Base-by-base conservation (phyloP, 495 filamentous ascomycete species). In the Neurospora sp. region DNA sequence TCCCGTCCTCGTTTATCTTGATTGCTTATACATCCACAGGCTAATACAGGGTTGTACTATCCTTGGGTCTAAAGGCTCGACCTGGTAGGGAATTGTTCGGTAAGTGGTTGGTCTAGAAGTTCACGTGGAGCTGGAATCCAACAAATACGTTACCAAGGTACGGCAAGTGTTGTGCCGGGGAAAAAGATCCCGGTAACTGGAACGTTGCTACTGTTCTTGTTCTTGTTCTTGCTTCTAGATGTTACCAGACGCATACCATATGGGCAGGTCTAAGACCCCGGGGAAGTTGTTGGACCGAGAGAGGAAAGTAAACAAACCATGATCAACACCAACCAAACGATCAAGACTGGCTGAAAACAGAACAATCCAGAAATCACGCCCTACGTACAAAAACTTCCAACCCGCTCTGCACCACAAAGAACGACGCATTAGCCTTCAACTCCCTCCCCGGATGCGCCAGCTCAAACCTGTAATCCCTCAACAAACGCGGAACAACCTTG, bases 351-450 rank as follows among this genome's bases (percentile, higher is more conserved):
- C 42, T n/a, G 19, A n/a, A 9, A 45, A 9, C 19, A 6, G 7
- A 10, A 8, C 37, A 38, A 38, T 5, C 34, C 19, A 4, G 11
- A 59, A 59, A 59, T 28, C 73, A 71, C 13, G 76, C 77, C 73
- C 72, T 78, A 72, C 71, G 77, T 37, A 85, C 77, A 74, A 81
- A 84, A 70, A 85, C 82, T 73, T 85, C 81, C 39, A 86, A 70
- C 10, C 86, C 86, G 42, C 81, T 80, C 76, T 88, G 86, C 28
- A 86, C 83, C 36, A 88, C 84, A 77, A 89, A 88, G 77, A 88
- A 88, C 28, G 85, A 86, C 39, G 86, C 82, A 74, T 88, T 84
- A 34, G 82, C 83, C 76, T 79, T 82, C 76, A 87, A 81, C 48
- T 81, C 80, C 71, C 76, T 76, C 17, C 78, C 81, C 0, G 86